Evolutionary conservation across 148 eudicot species (phyloP), one percentile per base, ranked within the genome.

Genomic region (Tetragonia tetragonoides): DNA sequence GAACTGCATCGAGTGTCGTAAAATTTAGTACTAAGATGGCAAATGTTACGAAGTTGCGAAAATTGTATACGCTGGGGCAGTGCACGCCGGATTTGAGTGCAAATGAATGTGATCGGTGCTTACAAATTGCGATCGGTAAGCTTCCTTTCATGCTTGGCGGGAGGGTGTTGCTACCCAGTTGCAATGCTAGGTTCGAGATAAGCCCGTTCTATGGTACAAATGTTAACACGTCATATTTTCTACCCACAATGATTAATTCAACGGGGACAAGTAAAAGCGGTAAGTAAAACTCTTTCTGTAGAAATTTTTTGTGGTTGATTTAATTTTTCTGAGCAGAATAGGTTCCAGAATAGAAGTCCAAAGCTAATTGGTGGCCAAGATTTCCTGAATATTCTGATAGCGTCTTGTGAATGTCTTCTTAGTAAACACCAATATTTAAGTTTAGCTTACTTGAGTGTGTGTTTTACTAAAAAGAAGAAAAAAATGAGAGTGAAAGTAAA

Each of bases 121-220:
- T 78, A 37, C 46, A 51, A 21, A 37, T 61, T 5, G 75, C 70
- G 9, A 20, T 71, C 21, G 70, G 46, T 37, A 23, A 78, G 21
- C 42, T 77, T 41, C 74, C 75, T 23, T 0, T 28, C 46, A 40
- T 34, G 64, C 40, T 40, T 67, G 81, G 81, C 14, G 86, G 81
- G 59, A 67, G 77, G n/a, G 67, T 77, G 9, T 47, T 83, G 70
- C 38, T 59, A 65, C 83, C 83, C 2, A 80, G 75, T 37, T 85
- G 85, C 71, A 70, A 74, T 77, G 57, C 77, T 40, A 70, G 81
- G 60, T 85, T 74, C 16, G 85, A 77, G 62, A 15, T 63, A 37
- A 42, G 17, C 3, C 72, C 17, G 4, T 77, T 77, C 66, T 77
- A 68, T 57, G 40, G 41, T 21, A 46, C 54, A 28, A n/a, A 10